Conservation (phyloP, 768 basidiomycete species). For the Clitopilus hobsonii region DNA sequence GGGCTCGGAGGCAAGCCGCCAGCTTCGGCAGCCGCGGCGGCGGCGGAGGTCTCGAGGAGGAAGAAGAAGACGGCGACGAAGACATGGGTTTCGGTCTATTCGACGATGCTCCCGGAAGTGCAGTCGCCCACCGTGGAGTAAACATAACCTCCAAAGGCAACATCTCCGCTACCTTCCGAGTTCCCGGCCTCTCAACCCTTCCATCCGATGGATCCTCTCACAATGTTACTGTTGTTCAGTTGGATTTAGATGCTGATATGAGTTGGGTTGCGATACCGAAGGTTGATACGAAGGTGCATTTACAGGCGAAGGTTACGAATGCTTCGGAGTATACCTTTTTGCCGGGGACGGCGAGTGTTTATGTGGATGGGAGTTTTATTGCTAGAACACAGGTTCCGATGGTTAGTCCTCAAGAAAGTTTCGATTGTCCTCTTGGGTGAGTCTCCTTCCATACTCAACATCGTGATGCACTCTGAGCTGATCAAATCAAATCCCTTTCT, state of each 20-base stretch:
- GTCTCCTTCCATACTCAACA: conserved; percentile 5
- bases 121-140: conserved; percentile 14
- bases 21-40: no score
- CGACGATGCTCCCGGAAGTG: background rate
- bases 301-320: conserved; percentile 46
- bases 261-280: conserved; percentile 38
- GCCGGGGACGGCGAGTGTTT: conserved; percentile 42
- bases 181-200: conserved; percentile 38
- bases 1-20: no score
- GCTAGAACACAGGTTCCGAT: conserved; percentile 37
- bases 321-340: conserved; percentile 50
- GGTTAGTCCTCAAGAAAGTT: conserved; percentile 38
- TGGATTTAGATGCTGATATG: conserved; percentile 32
- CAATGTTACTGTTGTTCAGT: conserved; percentile 34
- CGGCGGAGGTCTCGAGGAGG: no score
- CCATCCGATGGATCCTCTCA: conserved; percentile 35
- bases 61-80: background rate
- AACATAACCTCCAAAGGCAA: conserved; percentile 32
- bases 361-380: conserved; percentile 55
- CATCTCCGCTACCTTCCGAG: conserved; percentile 33
- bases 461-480: no score
- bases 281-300: conserved; percentile 29
- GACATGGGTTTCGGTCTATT: no score
- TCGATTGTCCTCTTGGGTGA: conserved; percentile 43
- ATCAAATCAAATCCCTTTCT: background rate